Conservation (phyloP, 371 early-diverging fungal genomes). For the Mortierella sp. region DNA sequence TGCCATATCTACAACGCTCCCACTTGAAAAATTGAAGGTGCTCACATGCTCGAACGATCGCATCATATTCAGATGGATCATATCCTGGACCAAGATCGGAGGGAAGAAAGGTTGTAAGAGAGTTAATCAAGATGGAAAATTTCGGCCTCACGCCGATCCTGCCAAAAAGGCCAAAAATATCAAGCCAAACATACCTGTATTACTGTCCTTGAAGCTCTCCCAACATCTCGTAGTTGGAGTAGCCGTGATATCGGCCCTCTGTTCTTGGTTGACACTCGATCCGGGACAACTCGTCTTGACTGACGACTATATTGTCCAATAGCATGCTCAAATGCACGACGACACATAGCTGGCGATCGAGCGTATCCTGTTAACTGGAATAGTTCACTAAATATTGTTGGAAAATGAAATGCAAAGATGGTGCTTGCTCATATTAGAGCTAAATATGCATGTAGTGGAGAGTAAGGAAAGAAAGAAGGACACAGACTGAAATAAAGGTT, state of each 20-base stretch:
- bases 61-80: constrained; percentile 9
- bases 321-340: constrained; percentile 20
- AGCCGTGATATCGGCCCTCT: constrained; percentile 14
- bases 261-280: constrained; percentile 2
- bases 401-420: constrained; percentile 1
- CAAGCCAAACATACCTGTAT: constrained; percentile 18
- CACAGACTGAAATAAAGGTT: neutral
- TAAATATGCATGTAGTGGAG: neutral
- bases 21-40: constrained; percentile 40
- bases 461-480: neutral
- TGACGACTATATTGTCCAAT: constrained; percentile 12
- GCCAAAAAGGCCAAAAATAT: no score
- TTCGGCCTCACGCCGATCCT: no score
- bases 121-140: no score
- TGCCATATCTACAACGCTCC: constrained; percentile 46
- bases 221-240: constrained; percentile 16
- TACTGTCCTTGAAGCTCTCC: neutral
- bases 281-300: neutral
- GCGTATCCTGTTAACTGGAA: constrained; percentile 11
- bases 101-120: neutral
- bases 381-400: constrained; percentile 12
- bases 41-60: constrained; percentile 21
- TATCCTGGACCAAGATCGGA: constrained; percentile 23
- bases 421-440: neutral
- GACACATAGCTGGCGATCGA: neutral